These are phyloP conservation scores for Monosporascus sp. DNA, from an alignment of 2,329 filamentous ascomycete species.

Conservation along the genomic window DNA sequence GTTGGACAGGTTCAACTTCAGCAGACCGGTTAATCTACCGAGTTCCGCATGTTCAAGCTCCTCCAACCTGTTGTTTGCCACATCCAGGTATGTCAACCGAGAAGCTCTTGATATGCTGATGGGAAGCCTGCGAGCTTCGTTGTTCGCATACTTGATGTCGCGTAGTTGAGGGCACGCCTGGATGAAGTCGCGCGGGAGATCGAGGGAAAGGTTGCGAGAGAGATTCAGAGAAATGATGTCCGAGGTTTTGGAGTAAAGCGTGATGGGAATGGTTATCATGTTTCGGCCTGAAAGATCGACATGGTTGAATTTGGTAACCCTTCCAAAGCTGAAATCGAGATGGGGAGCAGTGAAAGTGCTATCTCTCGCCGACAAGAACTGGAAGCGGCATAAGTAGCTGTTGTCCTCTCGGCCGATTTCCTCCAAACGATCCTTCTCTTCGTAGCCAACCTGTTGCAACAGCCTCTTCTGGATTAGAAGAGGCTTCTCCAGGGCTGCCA, in stretches of 20 bases:
- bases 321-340: conserved; percentile 75
- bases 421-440: conserved; percentile 78
- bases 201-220: conserved; percentile 84
- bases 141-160: conserved; percentile 94
- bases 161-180: conserved; percentile 85
- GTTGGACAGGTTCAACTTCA: conserved; percentile 90
- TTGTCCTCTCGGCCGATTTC: conserved; percentile 96
- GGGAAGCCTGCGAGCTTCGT: conserved; percentile 83
- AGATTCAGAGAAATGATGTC: conserved; percentile 95
- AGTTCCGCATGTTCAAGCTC: conserved; percentile 81
- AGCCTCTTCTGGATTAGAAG: conserved; percentile 87
- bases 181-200: conserved; percentile 94
- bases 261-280: conserved; percentile 90
- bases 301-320: conserved; percentile 86
- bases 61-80: conserved; percentile 90
- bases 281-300: conserved; percentile 88
- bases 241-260: conserved; percentile 80
- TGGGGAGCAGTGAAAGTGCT: conserved; percentile 70
- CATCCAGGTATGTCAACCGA: conserved; percentile 81
- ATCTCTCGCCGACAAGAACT: conserved; percentile 85
- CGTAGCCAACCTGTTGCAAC: conserved; percentile 87
- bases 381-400: conserved; percentile 92
- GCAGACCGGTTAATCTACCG: conserved; percentile 65
- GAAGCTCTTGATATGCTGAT: conserved; percentile 76
- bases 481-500: conserved; percentile 73